Percentiles rank a stretch among this genome's conserved stretches.
These are phyloP conservation scores for Ceratobasidium sp. DNA, from an alignment of 1,284 basidiomycete species.

Conservation along the genomic window DNA sequence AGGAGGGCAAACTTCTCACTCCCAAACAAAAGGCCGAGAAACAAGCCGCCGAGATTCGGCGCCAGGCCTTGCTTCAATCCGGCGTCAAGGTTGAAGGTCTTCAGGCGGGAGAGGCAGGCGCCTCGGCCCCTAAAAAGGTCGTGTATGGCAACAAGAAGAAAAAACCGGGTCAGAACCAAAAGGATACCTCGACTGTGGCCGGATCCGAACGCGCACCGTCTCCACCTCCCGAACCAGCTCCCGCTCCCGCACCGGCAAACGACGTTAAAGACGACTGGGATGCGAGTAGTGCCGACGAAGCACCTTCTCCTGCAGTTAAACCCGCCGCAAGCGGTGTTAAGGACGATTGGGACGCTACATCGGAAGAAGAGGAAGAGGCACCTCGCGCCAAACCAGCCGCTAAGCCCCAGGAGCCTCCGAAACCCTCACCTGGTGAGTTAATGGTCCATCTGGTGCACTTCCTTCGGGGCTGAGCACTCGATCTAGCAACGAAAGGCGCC, in stretches of 20 bases:
- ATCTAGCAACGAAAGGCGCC: slow-evolving; percentile 52
- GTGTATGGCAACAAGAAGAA: slow-evolving; percentile 90
- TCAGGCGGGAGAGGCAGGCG: slow-evolving; percentile 66
- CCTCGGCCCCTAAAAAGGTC: slow-evolving; percentile 73
- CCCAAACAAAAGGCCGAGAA: slow-evolving; percentile 98
- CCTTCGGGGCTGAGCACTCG: slow-evolving; percentile 21
- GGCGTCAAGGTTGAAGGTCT: slow-evolving; percentile 94
- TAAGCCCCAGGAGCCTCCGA: slow-evolving; percentile 12
- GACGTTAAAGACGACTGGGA: slow-evolving; percentile 89
- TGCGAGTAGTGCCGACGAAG: slow-evolving; percentile 76
- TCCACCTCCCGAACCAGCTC: slow-evolving; percentile 58
- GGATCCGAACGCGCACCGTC: slow-evolving; percentile 53
- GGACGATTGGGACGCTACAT: slow-evolving; percentile 67
- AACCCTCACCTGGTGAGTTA: slow-evolving; percentile 18
- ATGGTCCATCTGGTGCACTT: neutral
- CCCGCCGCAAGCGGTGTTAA: slow-evolving; percentile 52
- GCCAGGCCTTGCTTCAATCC: slow-evolving; percentile 89
- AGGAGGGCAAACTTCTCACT: slow-evolving; percentile 90
- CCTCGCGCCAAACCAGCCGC: slow-evolving; percentile 15
- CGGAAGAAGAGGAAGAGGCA: slow-evolving; percentile 57
- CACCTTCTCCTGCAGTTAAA: slow-evolving; percentile 50
- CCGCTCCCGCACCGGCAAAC: slow-evolving; percentile 59
- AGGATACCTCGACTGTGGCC: slow-evolving; percentile 51
- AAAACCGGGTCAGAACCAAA: slow-evolving; percentile 64
- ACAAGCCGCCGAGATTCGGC: slow-evolving; percentile 90